Conservation (phyloP, 371 early-diverging fungal species). For the Sporodiniella umbellata region DNA sequence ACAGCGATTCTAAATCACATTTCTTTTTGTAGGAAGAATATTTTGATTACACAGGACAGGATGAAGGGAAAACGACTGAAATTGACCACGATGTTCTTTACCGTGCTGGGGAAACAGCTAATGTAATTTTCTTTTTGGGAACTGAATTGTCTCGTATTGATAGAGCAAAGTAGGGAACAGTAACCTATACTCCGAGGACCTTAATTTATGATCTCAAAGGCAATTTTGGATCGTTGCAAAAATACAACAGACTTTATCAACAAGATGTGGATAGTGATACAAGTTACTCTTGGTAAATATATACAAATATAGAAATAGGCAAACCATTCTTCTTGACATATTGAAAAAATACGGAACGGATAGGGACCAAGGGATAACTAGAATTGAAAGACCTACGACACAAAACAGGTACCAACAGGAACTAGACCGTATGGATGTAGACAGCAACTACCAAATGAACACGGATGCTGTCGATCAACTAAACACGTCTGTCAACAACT, state of each 20-base stretch:
- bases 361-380: slow-evolving; percentile 52
- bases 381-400: slow-evolving; percentile 28
- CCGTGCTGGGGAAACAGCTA: slow-evolving; percentile 41
- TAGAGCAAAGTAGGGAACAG: slow-evolving; percentile 44
- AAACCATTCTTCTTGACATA: too few relatives aligned
- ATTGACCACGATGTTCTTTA: slow-evolving; percentile 59
- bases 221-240: slow-evolving; percentile 71
- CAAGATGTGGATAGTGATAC: slow-evolving; percentile 7
- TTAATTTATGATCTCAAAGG: slow-evolving; percentile 78
- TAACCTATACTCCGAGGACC: slow-evolving; percentile 75
- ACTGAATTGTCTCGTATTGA: background rate
- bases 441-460: slow-evolving; percentile 12
- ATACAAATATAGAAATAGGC: too few relatives aligned
- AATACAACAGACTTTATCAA: slow-evolving; percentile 56
- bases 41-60: slow-evolving; percentile 31
- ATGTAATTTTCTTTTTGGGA: slow-evolving; percentile 9
- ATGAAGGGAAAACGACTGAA: slow-evolving; percentile 22
- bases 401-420: slow-evolving; percentile 55
- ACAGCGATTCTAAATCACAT: background rate
- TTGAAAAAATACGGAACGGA: too few relatives aligned
- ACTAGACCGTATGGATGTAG: slow-evolving; percentile 46
- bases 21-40: slow-evolving; percentile 37
- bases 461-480: slow-evolving; percentile 24
- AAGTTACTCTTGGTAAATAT: slow-evolving; percentile 34
- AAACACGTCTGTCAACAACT: slow-evolving; percentile 51